phyloP scores from a whole-genome alignment of 1,284 basidiomycete species.

The Trichosporon inkin region DNA sequence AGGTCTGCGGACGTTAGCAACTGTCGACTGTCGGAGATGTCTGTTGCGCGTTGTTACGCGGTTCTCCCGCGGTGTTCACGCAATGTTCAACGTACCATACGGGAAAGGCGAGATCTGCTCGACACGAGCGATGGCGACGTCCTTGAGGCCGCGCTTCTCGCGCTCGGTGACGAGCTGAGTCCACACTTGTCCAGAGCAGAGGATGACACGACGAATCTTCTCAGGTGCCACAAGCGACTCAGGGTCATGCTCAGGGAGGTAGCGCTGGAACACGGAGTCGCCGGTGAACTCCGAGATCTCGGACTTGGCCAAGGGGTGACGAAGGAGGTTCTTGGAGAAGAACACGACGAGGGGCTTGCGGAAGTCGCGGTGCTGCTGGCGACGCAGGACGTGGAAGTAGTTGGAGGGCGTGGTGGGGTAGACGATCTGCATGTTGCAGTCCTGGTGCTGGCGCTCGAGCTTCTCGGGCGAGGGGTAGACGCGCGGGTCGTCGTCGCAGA shows the following conservation, averaged over 20 bases:
- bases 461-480: constrained; percentile 84
- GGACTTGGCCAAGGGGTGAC: constrained; percentile 87
- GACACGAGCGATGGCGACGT: constrained; percentile 87
- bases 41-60: no score
- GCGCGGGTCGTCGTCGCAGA: constrained; percentile 96
- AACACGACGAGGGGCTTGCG: constrained; percentile 90
- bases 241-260: constrained; percentile 77
- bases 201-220: constrained; percentile 83
- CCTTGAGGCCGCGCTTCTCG: constrained; percentile 80
- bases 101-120: no score
- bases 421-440: constrained; percentile 98
- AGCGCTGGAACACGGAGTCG: constrained; percentile 87
- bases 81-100: no score
- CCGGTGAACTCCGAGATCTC: constrained; percentile 80
- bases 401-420: constrained; percentile 93
- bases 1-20: no score
- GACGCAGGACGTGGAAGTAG: constrained; percentile 92
- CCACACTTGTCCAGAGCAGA: constrained; percentile 92
- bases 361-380: constrained; percentile 94
- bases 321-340: constrained; percentile 94
- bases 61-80: no score
- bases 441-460: constrained; percentile 92
- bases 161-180: constrained; percentile 82
- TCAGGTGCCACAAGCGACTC: constrained; percentile 71
- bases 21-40: no score